phyloP scores from a whole-genome alignment of 1,284 basidiomycete genomes.

The Microbotryum lychnidis-dioicae region DNA sequence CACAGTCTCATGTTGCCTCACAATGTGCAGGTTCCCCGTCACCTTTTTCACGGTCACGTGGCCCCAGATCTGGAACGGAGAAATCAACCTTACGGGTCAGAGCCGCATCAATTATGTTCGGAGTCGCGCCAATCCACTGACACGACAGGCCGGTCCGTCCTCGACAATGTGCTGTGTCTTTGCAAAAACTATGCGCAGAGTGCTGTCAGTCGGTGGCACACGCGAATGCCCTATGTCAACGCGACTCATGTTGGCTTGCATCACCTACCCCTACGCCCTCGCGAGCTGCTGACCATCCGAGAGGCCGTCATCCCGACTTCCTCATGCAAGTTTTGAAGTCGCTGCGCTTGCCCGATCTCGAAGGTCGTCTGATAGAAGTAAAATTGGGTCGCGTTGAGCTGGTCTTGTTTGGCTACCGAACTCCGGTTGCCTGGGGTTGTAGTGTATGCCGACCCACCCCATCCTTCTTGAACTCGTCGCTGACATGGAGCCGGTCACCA shows the following conservation, averaged over 20 bases:
- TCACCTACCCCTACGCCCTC: slow-evolving; percentile 5
- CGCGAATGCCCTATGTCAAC: not conserved
- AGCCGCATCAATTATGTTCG: slow-evolving; percentile 63
- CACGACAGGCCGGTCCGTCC: slow-evolving; percentile 37
- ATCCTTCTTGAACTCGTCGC: slow-evolving; percentile 73
- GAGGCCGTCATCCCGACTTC: slow-evolving; percentile 23
- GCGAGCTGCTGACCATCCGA: slow-evolving; percentile 26
- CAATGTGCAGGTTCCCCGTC: slow-evolving; percentile 52
- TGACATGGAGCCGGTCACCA: slow-evolving; percentile 82
- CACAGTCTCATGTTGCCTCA: slow-evolving; percentile 6
- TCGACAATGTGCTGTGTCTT: slow-evolving; percentile 37
- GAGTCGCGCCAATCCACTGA: slow-evolving; percentile 36
- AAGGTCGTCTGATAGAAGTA: slow-evolving; percentile 56
- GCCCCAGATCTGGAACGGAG: slow-evolving; percentile 78
- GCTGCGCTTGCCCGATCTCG: slow-evolving; percentile 69
- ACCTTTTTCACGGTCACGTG: slow-evolving; percentile 80
- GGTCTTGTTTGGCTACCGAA: not conserved
- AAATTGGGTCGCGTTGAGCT: not conserved
- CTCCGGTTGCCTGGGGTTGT: not conserved
- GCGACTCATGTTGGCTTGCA: not conserved
- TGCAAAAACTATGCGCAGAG: slow-evolving; percentile 30
- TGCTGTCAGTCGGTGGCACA: not conserved
- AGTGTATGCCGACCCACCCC: slow-evolving; percentile 42
- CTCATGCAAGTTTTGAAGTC: slow-evolving; percentile 40
- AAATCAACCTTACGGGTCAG: slow-evolving; percentile 41